Base-by-base conservation (phyloP, 306 rosid genomes). In the Vigna nakashimae region DNA sequence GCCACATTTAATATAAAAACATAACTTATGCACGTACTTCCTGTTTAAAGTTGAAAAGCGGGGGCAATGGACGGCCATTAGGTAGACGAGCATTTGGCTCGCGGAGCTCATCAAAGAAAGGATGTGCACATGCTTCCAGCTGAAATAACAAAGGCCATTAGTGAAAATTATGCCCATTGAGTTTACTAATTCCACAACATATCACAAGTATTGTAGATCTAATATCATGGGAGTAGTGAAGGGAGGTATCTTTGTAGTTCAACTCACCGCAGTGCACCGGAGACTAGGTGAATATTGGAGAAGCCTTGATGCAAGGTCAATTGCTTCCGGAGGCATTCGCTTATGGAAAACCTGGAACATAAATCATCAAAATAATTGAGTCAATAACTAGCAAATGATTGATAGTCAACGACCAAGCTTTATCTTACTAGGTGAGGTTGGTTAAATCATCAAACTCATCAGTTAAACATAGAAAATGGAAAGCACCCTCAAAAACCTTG, bases 271-370 rank as follows among this genome's bases (percentile, higher is more conserved):
- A 57, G 94, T 92, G 87, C 91, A 92, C 40, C 98, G 92, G 68
- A 90, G 92, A 84, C 96, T 91, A 0, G 98, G 96, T 9, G 98
- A 92, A 85, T 92, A 92, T 70, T 92, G 98, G 80, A 92, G 96
- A 77, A 92, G 96, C 73, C 98, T 88, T 65, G 98, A 92, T 74
- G 93, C 92, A 73, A 92, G 96, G 83, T 92, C 98, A 77, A 92
- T 89, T 80, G 96, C 98, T 84, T 90, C 96, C 1, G 98, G 96
- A 46, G 98, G 98, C 98, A 88, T 92, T 74, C 92, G 80, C 82
- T 90, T 89, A 81, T 86, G 98, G 81, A 92, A 92, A 78, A 92
- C 89, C 98, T 92, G 82, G 71, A 84, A 45, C 77, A 65, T 64
- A 77, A 56, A 82, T 9, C 15, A 69, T 60, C 49, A 42, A 75